These are phyloP conservation scores for Sarcodon aspratus DNA, from an alignment of 768 basidiomycete genomes.

Conservation along the genomic window DNA sequence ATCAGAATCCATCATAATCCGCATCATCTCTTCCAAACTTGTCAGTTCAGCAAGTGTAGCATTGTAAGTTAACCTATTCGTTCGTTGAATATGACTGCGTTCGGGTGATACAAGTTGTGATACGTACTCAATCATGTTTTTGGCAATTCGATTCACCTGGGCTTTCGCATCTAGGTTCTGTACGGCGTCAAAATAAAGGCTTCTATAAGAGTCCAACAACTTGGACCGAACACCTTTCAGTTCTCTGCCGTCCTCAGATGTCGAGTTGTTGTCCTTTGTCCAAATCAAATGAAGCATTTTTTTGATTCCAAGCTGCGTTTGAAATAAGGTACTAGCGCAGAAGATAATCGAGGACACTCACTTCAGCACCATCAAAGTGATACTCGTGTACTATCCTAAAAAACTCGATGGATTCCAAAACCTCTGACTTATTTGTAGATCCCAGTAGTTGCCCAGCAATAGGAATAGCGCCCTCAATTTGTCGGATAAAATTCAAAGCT, in stretches of 20 bases:
- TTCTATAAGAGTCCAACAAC: slow-evolving; percentile 81
- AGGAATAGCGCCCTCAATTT: slow-evolving; percentile 58
- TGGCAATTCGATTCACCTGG: slow-evolving; percentile 85
- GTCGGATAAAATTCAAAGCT: slow-evolving; percentile 71
- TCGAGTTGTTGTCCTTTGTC: slow-evolving; percentile 82
- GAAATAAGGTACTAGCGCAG: neutral
- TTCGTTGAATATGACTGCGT: neutral
- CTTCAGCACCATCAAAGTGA: slow-evolving; percentile 67
- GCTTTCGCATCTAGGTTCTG: slow-evolving; percentile 67
- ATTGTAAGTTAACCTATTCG: slow-evolving; percentile 70
- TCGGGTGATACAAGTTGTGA: neutral
- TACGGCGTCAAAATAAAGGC: slow-evolving; percentile 79
- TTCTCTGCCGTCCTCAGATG: slow-evolving; percentile 67
- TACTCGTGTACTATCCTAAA: slow-evolving; percentile 79
- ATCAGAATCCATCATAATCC: slow-evolving; percentile 88
- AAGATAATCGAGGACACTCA: slow-evolving; percentile 16
- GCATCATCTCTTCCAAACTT: slow-evolving; percentile 92
- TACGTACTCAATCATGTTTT: slow-evolving; percentile 92
- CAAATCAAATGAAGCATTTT: slow-evolving; percentile 97
- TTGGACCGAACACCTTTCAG: slow-evolving; percentile 81
- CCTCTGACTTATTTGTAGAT: slow-evolving; percentile 76
- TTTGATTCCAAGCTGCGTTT: slow-evolving; percentile 51
- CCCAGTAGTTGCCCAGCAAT: slow-evolving; percentile 70
- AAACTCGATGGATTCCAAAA: slow-evolving; percentile 81
- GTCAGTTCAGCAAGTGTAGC: slow-evolving; percentile 93